Conservation (phyloP, 2,329 filamentous ascomycete species). For the Trichoderma sp. region DNA sequence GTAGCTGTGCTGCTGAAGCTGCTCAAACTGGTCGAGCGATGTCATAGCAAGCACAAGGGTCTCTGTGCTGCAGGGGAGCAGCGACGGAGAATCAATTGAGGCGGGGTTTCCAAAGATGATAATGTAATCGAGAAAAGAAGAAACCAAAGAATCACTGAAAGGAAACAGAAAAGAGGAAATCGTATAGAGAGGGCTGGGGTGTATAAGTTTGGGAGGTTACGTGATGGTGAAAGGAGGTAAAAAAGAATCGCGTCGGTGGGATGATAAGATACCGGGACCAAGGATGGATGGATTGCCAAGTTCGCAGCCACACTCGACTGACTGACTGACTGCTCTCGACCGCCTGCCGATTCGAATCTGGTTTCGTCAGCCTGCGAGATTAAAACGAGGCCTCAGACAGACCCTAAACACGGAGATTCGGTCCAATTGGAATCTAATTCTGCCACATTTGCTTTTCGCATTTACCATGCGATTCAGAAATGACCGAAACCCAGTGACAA, state of each 20-base stretch:
- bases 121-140: neutral
- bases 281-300: neutral
- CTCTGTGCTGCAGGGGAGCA: neutral
- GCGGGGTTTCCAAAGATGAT: neutral
- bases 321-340: neutral
- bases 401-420: neutral
- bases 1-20: conserved; percentile 4
- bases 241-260: conserved; percentile 1
- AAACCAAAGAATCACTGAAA: neutral
- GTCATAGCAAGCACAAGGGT: neutral
- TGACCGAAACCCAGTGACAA: neutral
- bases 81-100: neutral
- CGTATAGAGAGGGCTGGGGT: neutral
- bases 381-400: neutral
- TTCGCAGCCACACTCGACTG: neutral
- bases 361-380: neutral
- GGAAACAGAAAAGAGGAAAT: neutral
- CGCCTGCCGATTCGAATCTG: neutral
- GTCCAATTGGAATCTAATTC: neutral
- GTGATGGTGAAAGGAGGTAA: conserved; percentile 8
- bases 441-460: neutral
- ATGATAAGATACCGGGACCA: neutral
- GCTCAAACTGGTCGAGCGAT: neutral
- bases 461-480: neutral
- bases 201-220: neutral